Evolutionary conservation across 805 yeast genomes (phyloP).

Genomic region (Yamadazyma akitaensis): DNA sequence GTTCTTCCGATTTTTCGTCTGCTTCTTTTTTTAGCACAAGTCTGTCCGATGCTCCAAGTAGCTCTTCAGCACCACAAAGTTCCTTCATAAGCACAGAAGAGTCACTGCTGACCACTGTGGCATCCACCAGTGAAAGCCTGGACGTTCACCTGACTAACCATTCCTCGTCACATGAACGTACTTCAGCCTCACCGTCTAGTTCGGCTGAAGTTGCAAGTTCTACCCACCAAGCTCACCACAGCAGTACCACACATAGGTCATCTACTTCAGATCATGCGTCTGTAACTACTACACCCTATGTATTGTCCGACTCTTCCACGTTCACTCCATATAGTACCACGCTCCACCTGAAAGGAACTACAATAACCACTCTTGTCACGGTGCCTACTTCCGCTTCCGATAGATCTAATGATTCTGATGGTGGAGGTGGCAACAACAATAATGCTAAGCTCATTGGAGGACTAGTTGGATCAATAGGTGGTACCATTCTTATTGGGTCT

Average conservation of each 20-base stretch:
- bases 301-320: conserved; percentile 4
- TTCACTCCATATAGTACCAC: conserved; percentile 15
- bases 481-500: conserved; percentile 38
- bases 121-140: neutral
- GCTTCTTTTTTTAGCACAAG: conserved; percentile 5
- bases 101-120: neutral
- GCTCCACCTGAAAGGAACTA: conserved; percentile 24
- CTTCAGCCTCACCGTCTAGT: neutral
- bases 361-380: conserved; percentile 39
- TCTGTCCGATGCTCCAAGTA: neutral
- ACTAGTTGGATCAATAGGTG: conserved; percentile 46
- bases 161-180: neutral
- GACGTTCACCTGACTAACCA: neutral
- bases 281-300: conserved; percentile 1
- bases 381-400: conserved; percentile 28
- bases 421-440: conserved; percentile 13
- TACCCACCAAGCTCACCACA: neutral
- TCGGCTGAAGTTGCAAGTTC: neutral
- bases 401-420: conserved; percentile 9
- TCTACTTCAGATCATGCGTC: neutral
- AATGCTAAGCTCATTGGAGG: conserved; percentile 43
- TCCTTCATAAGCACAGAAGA: neutral
- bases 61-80: neutral
- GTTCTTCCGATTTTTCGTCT: neutral
- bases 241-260: neutral